Percentiles rank a stretch among this genome's conserved stretches.
Evolutionary conservation across 805 yeast species (phyloP).

Genomic region (Gaillardinia entomophila): DNA sequence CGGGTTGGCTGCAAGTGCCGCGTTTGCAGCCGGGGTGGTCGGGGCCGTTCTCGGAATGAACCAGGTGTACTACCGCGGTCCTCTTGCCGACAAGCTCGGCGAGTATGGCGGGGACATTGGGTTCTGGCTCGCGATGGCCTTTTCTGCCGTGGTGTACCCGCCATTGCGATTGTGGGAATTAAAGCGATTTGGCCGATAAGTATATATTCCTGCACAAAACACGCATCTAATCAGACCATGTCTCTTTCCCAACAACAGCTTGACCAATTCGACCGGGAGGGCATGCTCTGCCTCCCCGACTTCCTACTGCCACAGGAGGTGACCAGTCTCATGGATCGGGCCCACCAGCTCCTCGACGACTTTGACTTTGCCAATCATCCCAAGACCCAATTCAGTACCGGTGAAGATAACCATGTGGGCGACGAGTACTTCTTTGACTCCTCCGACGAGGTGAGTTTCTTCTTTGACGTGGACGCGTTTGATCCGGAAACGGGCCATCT

Average conservation of each 20-base stretch:
- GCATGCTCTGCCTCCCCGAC: constrained; percentile 55
- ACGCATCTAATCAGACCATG: not conserved
- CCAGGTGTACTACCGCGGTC: constrained; percentile 14
- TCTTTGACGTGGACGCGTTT: constrained; percentile 69
- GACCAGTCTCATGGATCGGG: constrained; percentile 31
- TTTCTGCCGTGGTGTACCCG: constrained; percentile 11
- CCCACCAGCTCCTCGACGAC: constrained; percentile 39
- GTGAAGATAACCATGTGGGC: constrained; percentile 56
- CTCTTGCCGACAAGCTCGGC: constrained; percentile 10
- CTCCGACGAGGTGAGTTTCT: constrained; percentile 61
- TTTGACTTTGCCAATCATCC: constrained; percentile 60
- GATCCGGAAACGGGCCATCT: constrained; percentile 44
- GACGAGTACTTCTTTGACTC: constrained; percentile 68
- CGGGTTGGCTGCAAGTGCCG: constrained; percentile 10
- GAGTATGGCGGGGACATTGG: constrained; percentile 15
- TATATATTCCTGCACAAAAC: too few species aligned
- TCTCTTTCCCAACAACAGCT: constrained; percentile 51
- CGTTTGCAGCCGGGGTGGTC: constrained; percentile 11
- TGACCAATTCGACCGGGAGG: constrained; percentile 45
- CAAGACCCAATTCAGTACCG: constrained; percentile 63
- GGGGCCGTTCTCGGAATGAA: constrained; percentile 18
- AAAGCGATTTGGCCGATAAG: constrained; percentile 12
- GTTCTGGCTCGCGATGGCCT: constrained; percentile 14
- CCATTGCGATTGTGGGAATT: constrained; percentile 9
- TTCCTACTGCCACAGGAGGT: constrained; percentile 45